Conservation (phyloP, 305 asterid genomes). For the Fraxinus floribunda region DNA sequence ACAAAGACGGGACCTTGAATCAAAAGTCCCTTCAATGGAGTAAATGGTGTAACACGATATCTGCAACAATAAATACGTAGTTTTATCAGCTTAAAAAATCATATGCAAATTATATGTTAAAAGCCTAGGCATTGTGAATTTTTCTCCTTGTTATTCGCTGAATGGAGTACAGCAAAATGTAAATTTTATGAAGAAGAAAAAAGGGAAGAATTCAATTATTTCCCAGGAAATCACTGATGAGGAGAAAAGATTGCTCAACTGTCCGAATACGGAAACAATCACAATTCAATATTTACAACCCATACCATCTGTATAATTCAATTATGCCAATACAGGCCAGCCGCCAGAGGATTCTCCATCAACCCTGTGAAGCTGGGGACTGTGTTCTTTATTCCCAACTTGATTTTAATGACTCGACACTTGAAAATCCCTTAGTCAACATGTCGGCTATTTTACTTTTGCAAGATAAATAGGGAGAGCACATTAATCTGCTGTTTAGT, state of each 20-base stretch:
- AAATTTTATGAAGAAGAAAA: not conserved
- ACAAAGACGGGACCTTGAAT: conserved; percentile 78
- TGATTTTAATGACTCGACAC: not conserved
- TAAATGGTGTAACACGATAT: conserved; percentile 75
- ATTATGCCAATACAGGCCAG: not conserved
- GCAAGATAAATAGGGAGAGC: not conserved
- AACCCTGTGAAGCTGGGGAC: not conserved
- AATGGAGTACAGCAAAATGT: not conserved
- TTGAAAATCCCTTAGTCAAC: not conserved
- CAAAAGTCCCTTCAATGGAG: conserved; percentile 81
- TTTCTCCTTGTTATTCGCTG: not conserved
- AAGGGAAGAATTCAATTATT: not conserved
- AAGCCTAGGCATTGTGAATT: not conserved
- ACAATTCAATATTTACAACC: not conserved
- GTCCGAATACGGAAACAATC: not conserved
- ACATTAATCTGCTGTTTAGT: not conserved
- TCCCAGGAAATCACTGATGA: not conserved
- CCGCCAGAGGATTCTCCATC: not conserved
- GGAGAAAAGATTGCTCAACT: not conserved
- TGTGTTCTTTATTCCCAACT: not conserved
- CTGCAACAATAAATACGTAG: conserved; percentile 46
- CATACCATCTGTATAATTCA: not conserved
- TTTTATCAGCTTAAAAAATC: not conserved
- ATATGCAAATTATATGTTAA: not conserved
- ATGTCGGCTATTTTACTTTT: not conserved